Percentiles rank a stretch among this genome's conserved stretches.
Evolutionary conservation across 192 early-diverging fungal species (phyloP).

Genomic region (Podila minutissima): DNA sequence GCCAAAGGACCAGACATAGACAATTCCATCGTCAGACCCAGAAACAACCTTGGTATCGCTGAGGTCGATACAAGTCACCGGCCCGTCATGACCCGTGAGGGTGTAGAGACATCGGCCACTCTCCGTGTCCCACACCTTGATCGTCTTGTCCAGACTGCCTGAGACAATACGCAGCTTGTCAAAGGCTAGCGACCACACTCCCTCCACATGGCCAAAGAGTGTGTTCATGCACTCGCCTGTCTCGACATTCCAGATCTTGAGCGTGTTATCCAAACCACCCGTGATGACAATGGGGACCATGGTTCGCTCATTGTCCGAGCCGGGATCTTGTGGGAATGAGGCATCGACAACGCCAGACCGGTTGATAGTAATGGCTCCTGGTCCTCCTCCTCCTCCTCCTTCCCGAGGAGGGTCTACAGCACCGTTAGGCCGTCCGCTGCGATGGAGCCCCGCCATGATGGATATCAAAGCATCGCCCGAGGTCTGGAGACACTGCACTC

Average conservation of each 20-base stretch:
- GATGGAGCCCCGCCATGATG: constrained; percentile 35
- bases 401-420: not conserved
- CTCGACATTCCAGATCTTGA: constrained; percentile 93
- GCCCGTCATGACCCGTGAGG: constrained; percentile 68
- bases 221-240: constrained; percentile 80
- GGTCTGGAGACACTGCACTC: constrained; percentile 69
- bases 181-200: constrained; percentile 83
- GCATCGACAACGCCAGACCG: constrained; percentile 60
- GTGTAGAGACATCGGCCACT: constrained; percentile 75
- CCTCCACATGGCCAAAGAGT: constrained; percentile 84
- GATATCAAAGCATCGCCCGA: constrained; percentile 49
- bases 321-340: constrained; percentile 18
- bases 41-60: constrained; percentile 90
- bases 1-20: constrained; percentile 87
- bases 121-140: constrained; percentile 83
- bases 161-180: constrained; percentile 79
- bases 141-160: constrained; percentile 72
- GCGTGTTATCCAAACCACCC: constrained; percentile 84
- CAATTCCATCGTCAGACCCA: constrained; percentile 85
- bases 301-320: constrained; percentile 31
- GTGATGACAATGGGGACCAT: constrained; percentile 75
- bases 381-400: constrained; percentile 11
- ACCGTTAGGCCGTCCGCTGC: constrained; percentile 12
- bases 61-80: constrained; percentile 83
- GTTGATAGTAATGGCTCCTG: constrained; percentile 26